A percentile compares a stretch with the other conserved stretches of the same genome.
phyloP scores from a whole-genome alignment of 208 protist species.

The Leishmania lainsoni region DNA sequence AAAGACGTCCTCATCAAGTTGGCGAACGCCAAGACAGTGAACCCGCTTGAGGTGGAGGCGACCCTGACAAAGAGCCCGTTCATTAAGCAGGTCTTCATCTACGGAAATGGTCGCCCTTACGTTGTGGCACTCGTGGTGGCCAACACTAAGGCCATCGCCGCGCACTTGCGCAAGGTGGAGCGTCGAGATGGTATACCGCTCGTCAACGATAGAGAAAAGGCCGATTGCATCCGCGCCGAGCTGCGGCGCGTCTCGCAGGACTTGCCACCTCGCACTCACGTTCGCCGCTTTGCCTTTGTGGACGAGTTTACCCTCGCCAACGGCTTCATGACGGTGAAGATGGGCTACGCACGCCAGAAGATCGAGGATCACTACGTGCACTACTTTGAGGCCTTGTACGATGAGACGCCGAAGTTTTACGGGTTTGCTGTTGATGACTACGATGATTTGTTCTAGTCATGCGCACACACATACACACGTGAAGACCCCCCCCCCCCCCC shows the following conservation, averaged over 20 bases:
- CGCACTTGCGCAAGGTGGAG: conserved; percentile 86
- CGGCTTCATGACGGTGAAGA: conserved; percentile 90
- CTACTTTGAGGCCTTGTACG: conserved; percentile 89
- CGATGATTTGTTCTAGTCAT: conserved; percentile 85
- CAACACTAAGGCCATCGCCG: conserved; percentile 84
- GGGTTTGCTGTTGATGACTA: conserved; percentile 93
- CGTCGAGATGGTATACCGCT: conserved; percentile 89
- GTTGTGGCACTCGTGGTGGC: conserved; percentile 83
- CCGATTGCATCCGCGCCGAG: conserved; percentile 87
- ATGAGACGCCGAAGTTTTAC: conserved; percentile 92
- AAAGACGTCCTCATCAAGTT: conserved; percentile 88
- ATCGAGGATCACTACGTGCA: conserved; percentile 90
- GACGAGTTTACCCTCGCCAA: conserved; percentile 91
- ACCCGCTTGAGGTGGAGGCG: conserved; percentile 81
- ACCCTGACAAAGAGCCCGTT: conserved; percentile 83
- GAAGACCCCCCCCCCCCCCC: background rate
- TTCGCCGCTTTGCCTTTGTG: conserved; percentile 90
- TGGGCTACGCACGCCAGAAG: conserved; percentile 84
- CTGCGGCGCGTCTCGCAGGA: conserved; percentile 77
- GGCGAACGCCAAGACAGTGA: conserved; percentile 76
- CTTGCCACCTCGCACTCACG: conserved; percentile 77
- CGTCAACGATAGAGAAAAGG: conserved; percentile 89
- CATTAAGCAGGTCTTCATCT: conserved; percentile 86
- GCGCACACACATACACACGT: background rate
- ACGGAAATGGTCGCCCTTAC: conserved; percentile 76